Evolutionary conservation across 768 basidiomycete genomes (phyloP).

Genomic region (Xanthoconium stramineum): DNA sequence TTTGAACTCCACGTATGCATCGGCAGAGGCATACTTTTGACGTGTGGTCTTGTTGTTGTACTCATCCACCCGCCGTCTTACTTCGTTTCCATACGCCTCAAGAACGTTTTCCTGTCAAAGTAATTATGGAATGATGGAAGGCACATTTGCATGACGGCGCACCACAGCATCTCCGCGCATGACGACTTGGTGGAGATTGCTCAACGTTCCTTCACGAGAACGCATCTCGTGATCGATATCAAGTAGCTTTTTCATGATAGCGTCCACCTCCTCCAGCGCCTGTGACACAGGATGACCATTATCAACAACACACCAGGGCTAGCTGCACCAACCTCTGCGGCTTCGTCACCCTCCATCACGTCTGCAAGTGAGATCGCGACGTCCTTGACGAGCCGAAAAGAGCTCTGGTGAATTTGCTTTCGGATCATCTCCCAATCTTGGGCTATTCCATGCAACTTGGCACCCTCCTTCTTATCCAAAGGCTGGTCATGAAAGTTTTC

Average conservation of each 20-base stretch:
- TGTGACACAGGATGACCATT: conserved; percentile 21
- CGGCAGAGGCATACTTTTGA: conserved; percentile 71
- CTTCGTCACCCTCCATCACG: conserved; percentile 50
- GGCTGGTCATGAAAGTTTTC: conserved; percentile 66
- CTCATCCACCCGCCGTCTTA: conserved; percentile 39
- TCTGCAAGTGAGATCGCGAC: conserved; percentile 63
- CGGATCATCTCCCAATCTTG: conserved; percentile 61
- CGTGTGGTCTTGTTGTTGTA: conserved; percentile 65
- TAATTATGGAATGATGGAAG: neutral
- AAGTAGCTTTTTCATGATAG: conserved; percentile 63
- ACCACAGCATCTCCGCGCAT: conserved; percentile 59
- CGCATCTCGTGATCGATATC: conserved; percentile 64
- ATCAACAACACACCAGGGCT: neutral
- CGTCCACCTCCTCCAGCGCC: conserved; percentile 60
- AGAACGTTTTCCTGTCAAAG: conserved; percentile 48
- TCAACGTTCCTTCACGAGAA: conserved; percentile 51
- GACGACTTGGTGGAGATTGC: conserved; percentile 54
- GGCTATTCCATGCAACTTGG: conserved; percentile 54
- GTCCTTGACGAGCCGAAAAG: conserved; percentile 45
- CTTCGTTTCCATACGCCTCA: conserved; percentile 47
- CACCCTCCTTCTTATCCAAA: conserved; percentile 48
- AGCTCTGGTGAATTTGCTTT: conserved; percentile 42
- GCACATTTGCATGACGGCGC: conserved; percentile 21
- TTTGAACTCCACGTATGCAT: conserved; percentile 59
- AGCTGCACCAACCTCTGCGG: conserved; percentile 43